phyloP scores from a whole-genome alignment of 2,329 filamentous ascomycete genomes.

The Periconia sp. region DNA sequence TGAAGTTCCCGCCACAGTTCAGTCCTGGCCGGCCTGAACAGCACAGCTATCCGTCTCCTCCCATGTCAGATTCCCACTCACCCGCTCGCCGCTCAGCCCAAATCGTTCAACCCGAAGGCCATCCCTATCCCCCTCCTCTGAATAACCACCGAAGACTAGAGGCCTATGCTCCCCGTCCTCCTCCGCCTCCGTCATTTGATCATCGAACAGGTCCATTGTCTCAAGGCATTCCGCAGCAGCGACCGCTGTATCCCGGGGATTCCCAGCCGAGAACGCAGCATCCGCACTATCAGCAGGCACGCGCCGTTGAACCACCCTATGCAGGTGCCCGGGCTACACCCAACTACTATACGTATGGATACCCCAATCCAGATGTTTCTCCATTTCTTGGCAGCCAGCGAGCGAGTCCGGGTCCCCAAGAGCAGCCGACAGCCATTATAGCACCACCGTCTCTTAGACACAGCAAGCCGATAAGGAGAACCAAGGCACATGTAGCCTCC shows the following conservation, averaged over 20 bases:
- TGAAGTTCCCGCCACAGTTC: slow-evolving; percentile 41
- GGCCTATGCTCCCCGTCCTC: slow-evolving; percentile 28
- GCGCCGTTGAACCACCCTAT: slow-evolving; percentile 32
- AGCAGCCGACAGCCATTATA: slow-evolving; percentile 39
- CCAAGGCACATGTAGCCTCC: slow-evolving; percentile 82
- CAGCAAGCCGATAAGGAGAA: slow-evolving; percentile 50
- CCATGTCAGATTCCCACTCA: slow-evolving; percentile 59
- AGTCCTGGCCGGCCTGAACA: slow-evolving; percentile 43
- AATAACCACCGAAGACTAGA: slow-evolving; percentile 32
- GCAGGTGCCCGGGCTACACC: slow-evolving; percentile 25
- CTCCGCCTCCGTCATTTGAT: slow-evolving; percentile 30
- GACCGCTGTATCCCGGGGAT: slow-evolving; percentile 39
- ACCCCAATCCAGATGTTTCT: slow-evolving; percentile 28
- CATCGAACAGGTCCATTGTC: slow-evolving; percentile 25
- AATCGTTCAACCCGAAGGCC: slow-evolving; percentile 38
- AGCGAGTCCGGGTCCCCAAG: slow-evolving; percentile 31
- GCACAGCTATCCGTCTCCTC: slow-evolving; percentile 55
- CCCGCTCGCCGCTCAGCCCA: slow-evolving; percentile 46
- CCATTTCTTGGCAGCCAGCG: slow-evolving; percentile 35
- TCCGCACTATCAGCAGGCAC: slow-evolving; percentile 33
- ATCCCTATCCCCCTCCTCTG: slow-evolving; percentile 31
- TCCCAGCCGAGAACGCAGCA: slow-evolving; percentile 27
- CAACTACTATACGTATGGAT: slow-evolving; percentile 40
- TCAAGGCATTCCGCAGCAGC: slow-evolving; percentile 28
- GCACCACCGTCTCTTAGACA: slow-evolving; percentile 37